phyloP scores from a whole-genome alignment of 257 asterid species.

The Gardenia jasminoides region DNA sequence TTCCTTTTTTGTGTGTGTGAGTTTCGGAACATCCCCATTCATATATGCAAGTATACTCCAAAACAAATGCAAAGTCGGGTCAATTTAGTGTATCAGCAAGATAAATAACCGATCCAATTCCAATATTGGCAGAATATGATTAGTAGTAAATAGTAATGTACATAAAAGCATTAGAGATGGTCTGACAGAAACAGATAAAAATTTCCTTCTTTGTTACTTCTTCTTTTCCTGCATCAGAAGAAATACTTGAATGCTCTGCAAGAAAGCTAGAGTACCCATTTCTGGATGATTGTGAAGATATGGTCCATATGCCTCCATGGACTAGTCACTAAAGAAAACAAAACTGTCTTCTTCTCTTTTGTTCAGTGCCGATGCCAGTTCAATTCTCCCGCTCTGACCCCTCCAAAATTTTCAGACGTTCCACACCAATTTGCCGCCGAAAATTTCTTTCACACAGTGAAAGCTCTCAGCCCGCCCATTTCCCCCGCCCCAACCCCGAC shows the following conservation, averaged over 20 bases:
- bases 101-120: too few relatives aligned
- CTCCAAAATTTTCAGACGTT: not conserved
- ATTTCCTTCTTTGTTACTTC: not conserved
- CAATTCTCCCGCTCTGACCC: not conserved
- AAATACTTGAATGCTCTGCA: not conserved
- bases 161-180: too few relatives aligned
- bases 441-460: not conserved
- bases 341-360: not conserved
- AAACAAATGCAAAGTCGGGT: too few relatives aligned
- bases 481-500: slow-evolving; percentile 12
- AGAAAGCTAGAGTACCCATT: not conserved
- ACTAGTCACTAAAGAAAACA: not conserved
- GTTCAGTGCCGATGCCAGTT: not conserved
- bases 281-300: not conserved
- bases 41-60: too few relatives aligned
- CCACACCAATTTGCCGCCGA: slow-evolving; percentile 22
- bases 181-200: too few relatives aligned
- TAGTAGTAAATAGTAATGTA: too few relatives aligned
- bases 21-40: too few relatives aligned
- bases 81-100: too few relatives aligned
- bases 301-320: too few relatives aligned
- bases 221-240: not conserved
- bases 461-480: slow-evolving; percentile 22
- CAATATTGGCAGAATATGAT: too few relatives aligned
- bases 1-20: too few relatives aligned